Conservation (phyloP, 176 grass and related monocot genomes). For the Tillandsia fasciculata region DNA sequence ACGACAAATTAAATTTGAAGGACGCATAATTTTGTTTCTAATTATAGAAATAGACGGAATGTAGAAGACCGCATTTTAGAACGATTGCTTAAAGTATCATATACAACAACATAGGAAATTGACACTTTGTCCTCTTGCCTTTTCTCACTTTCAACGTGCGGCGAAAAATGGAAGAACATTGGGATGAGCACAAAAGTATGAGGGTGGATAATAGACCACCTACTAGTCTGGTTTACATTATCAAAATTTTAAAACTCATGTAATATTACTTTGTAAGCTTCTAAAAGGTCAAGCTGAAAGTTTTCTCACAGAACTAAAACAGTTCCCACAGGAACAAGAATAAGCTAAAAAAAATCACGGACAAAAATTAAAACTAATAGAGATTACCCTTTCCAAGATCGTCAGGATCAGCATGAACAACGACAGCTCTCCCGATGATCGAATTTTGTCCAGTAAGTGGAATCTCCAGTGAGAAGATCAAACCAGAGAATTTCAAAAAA, state of each 20-base stretch:
- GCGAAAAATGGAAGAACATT: too few relatives aligned
- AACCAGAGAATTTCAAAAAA: not conserved
- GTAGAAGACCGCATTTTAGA: too few relatives aligned
- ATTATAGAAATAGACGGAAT: too few relatives aligned
- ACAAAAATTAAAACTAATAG: not conserved
- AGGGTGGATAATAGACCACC: not conserved
- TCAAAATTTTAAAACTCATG: not conserved
- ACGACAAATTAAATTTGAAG: not conserved
- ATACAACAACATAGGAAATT: too few relatives aligned
- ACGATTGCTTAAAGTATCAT: too few relatives aligned
- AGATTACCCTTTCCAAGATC: conserved; percentile 59
- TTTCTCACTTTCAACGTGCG: too few relatives aligned
- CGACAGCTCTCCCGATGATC: conserved; percentile 55
- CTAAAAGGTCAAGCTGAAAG: not conserved
- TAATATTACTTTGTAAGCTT: not conserved
- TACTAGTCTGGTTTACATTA: not conserved
- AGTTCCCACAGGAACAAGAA: not conserved
- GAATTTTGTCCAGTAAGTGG: conserved; percentile 37
- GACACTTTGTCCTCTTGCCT: too few relatives aligned
- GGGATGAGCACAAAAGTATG: too few relatives aligned
- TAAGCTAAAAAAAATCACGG: not conserved
- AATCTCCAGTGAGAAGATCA: conserved; percentile 21
- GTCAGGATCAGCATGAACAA: conserved; percentile 65
- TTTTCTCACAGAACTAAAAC: not conserved
- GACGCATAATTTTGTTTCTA: not conserved